A percentile compares a stretch with the other conserved stretches of the same genome.
These are phyloP conservation scores for Casuarina glauca DNA, from an alignment of 306 rosid species.

Conservation along the genomic window DNA sequence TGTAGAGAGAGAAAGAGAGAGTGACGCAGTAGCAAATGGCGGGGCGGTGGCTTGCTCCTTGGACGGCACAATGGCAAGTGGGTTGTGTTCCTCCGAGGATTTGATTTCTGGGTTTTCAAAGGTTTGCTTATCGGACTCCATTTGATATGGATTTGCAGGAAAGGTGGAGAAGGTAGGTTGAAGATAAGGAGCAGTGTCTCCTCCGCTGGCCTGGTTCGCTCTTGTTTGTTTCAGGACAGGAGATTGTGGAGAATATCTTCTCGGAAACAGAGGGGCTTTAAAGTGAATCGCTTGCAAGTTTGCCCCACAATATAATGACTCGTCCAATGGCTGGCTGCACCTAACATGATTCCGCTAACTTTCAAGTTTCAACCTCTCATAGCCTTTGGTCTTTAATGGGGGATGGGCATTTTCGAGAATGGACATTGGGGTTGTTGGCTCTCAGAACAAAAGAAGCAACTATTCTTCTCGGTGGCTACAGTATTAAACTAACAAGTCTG, in stretches of 20 bases:
- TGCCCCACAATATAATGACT: not conserved
- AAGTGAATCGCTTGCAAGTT: not conserved
- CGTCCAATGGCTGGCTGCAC: slow-evolving; percentile 8
- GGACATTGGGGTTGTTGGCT: not conserved
- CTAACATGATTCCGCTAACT: slow-evolving; percentile 13
- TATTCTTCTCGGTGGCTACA: not conserved
- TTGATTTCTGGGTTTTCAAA: slow-evolving; percentile 42
- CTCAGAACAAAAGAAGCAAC: not conserved
- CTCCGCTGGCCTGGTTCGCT: slow-evolving; percentile 5
- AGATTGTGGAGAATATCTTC: not conserved
- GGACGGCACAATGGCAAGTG: slow-evolving; percentile 28
- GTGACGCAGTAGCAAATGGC: slow-evolving; percentile 59
- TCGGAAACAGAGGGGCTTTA: not conserved
- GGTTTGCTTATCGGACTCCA: slow-evolving; percentile 47
- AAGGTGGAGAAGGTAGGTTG: slow-evolving; percentile 4
- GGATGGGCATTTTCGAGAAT: not conserved
- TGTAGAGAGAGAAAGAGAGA: slow-evolving; percentile 68
- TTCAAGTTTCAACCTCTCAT: slow-evolving; percentile 8
- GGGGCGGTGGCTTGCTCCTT: slow-evolving; percentile 15
- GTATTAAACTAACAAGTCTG: no score
- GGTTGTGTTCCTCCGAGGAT: slow-evolving; percentile 44
- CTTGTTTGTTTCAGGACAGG: no score
- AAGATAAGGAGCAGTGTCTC: slow-evolving; percentile 22
- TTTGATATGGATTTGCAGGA: slow-evolving; percentile 10
- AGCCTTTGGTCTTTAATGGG: not conserved